Evolutionary conservation across 495 filamentous ascomycete species (phyloP), one percentile per base, ranked within the genome.

Genomic region (Penicillium pulvis): DNA sequence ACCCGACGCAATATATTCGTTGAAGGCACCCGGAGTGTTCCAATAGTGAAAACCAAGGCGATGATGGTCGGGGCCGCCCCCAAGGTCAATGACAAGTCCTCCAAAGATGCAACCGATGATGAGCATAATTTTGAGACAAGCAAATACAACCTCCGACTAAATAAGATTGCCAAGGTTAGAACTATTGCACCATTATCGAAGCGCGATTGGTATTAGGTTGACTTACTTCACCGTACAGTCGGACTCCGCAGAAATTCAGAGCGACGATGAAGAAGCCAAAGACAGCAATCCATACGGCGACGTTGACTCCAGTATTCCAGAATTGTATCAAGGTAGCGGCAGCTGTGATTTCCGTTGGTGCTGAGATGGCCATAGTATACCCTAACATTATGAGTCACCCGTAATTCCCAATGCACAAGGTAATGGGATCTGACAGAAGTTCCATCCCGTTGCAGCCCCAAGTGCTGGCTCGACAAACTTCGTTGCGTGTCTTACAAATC

Each of bases 281-380:
- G 26, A 78, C 71, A 24, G 77, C 69, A 31, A 78, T 74, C 77
- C 75, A 78, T 28, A 73, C 58, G 4, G 68, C 71, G 41, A 54
- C 63, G 42, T 61, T 67, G 16, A 74, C 49, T 35, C n/a, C 55
- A 52, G 63, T 66, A 7, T 55, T 58, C 76, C 76, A 79, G 59
- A 74, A 76, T 36, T 79, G 68, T 56, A 83, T 77, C 19, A 83
- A 69, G 6, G 82, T 74, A 24, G 77, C 73, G 46, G 73, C 68
- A 26, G 79, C 71, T 16, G 55, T 48, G 30, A 79, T 59, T 49
- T 78, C 75, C 26, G 30, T 36, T 33, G 56, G 56, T 43, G 66
- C 62, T n/a, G 77, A 71, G 39, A 79, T 60, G 12, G 71, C 66
- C 24, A 75, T 57, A 8, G 55, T 57, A 57, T 57, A 57, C 55